These are phyloP conservation scores for Lyophyllum decastes DNA, from an alignment of 768 basidiomycete species.

Conservation along the genomic window DNA sequence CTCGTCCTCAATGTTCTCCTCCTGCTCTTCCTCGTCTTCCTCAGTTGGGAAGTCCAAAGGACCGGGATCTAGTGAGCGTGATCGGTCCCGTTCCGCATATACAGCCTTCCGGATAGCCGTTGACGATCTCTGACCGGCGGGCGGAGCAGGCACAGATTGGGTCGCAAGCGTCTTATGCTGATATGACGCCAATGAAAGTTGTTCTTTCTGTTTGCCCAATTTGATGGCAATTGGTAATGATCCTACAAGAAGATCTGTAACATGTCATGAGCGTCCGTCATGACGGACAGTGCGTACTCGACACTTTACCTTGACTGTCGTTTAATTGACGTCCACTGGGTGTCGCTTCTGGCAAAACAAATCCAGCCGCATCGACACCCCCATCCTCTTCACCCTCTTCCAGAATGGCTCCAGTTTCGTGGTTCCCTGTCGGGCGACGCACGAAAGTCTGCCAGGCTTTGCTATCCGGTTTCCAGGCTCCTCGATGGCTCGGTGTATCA, in stretches of 20 bases:
- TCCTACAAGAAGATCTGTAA: slow-evolving; percentile 21
- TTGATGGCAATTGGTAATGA: slow-evolving; percentile 70
- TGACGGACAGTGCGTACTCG: not conserved
- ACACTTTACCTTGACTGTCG: not conserved
- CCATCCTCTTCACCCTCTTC: slow-evolving; percentile 34
- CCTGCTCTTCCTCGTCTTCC: slow-evolving; percentile 42
- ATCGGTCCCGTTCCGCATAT: slow-evolving; percentile 70
- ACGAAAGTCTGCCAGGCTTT: slow-evolving; percentile 67
- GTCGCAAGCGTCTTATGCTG: slow-evolving; percentile 49
- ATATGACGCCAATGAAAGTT: slow-evolving; percentile 58
- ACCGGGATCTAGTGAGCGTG: slow-evolving; percentile 68
- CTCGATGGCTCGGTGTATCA: slow-evolving; percentile 67
- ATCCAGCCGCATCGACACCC: slow-evolving; percentile 12
- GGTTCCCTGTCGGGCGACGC: slow-evolving; percentile 30
- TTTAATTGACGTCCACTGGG: not conserved
- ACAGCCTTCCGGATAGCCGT: slow-evolving; percentile 56
- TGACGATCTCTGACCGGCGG: slow-evolving; percentile 39
- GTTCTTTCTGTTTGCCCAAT: slow-evolving; percentile 32
- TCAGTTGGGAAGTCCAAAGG: slow-evolving; percentile 59
- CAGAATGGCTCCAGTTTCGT: slow-evolving; percentile 20
- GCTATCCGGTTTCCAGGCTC: slow-evolving; percentile 66
- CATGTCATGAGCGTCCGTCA: not conserved
- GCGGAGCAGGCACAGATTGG: slow-evolving; percentile 33
- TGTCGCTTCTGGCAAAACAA: slow-evolving; percentile 10
- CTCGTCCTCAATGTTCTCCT: slow-evolving; percentile 18